Base-by-base conservation (phyloP, 2,329 filamentous ascomycete species). In the Curvularia sp. region DNA sequence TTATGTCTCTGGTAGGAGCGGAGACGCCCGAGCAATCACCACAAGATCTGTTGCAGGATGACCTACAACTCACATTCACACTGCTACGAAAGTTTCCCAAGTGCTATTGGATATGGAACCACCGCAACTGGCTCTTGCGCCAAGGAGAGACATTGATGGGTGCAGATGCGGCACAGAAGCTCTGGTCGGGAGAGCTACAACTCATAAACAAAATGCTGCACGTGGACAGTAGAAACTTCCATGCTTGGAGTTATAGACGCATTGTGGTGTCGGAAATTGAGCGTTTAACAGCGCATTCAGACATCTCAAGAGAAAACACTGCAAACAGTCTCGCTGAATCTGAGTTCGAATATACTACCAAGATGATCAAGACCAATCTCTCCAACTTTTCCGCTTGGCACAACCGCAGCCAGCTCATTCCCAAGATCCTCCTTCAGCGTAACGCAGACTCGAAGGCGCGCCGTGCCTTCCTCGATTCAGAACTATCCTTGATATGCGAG, bases 21-120 rank as follows among this genome's bases (percentile, higher is more conserved):
- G 60, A 62, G 24, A 35, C 54, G 3, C 47, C 53, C 18, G 18
- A 39, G 42, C 61, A 77, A 60, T 68, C 74, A 43, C 74, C 80
- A 30, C 75, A 81, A 42, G 79, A 86, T 2, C 73, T 89, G 31
- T 84, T 98, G 61, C 84, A 86, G 47, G 82, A 85, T 55, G 95
- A 99, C 75, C 83, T 99, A 33, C 80, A 81, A 48, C 97, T 97
- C 72, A 88, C 94, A 33, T 86, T 97, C 41, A 91, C 92, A 0
- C 84, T 99, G 20, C 85, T 99, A 49, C 85, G 91, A 64, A 87
- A 92, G 65, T 94, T 88, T 65, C 95, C 95, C 6, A 99, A 99
- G 77, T 98, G 95, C 83, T 99, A 99, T 81, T 98, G 95, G 94
- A 94, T 99, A 71, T 99, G 95, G 95, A 96, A 97, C 68, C 94